Evolutionary conservation across 177 flowering plant species (phyloP).

Genomic region (Vitis hybrid): DNA sequence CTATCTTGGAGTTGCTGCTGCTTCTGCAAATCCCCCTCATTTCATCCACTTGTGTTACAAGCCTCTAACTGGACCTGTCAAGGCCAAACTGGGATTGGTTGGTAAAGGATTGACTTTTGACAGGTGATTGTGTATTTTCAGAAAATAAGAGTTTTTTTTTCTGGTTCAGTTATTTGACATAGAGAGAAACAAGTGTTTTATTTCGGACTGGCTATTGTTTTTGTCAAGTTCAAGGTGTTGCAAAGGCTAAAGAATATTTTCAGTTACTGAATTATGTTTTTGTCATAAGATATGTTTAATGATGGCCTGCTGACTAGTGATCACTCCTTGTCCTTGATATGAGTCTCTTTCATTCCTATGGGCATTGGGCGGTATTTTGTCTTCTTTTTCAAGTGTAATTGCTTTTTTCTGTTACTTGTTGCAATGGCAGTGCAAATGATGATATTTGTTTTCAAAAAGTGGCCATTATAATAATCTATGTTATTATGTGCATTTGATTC

Average conservation of each 20-base stretch:
- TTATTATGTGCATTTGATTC: neutral
- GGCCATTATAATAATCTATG: neutral
- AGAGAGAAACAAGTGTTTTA: no score
- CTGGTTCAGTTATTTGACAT: neutral
- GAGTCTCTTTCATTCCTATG: no score
- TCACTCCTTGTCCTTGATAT: no score
- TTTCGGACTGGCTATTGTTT: no score
- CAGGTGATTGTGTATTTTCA: constrained; percentile 48
- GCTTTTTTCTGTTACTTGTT: no score
- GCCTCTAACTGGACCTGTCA: constrained; percentile 71
- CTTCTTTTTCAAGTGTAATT: no score
- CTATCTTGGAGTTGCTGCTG: constrained; percentile 94
- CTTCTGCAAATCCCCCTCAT: constrained; percentile 88
- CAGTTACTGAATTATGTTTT: no score
- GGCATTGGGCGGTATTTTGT: no score
- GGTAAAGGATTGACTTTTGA: constrained; percentile 97
- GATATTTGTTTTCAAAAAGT: neutral
- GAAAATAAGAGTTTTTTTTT: neutral
- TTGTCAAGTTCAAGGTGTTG: no score
- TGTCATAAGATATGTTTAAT: no score
- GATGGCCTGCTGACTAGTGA: no score
- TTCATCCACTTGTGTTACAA: constrained; percentile 89
- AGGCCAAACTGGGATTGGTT: constrained; percentile 76
- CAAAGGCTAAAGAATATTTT: no score
- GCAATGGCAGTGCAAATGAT: neutral